These are phyloP conservation scores for Claviceps citrina DNA, from an alignment of 2,329 filamentous ascomycete species.

Conservation along the genomic window DNA sequence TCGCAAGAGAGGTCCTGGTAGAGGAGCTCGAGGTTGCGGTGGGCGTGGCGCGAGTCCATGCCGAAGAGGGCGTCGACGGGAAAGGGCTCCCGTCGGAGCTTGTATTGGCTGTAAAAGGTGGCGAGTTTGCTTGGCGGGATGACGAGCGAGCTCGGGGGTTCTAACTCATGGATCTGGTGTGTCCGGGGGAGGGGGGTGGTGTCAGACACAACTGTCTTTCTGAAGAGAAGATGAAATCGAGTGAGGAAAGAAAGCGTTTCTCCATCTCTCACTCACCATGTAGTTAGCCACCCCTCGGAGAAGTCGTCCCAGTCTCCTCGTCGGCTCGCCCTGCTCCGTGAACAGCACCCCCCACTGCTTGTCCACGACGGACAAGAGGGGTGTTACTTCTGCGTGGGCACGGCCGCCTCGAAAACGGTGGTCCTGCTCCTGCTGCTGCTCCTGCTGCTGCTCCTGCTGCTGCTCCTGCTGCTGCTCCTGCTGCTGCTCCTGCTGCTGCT, in stretches of 20 bases:
- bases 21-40: constrained; percentile 26
- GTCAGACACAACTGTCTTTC: too few species aligned
- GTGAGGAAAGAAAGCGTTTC: neutral
- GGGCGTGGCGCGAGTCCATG: constrained; percentile 13
- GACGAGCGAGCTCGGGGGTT: constrained; percentile 34
- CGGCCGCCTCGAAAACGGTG: neutral
- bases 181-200: too few species aligned
- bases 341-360: constrained; percentile 67
- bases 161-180: constrained; percentile 20
- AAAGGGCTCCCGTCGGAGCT: constrained; percentile 48
- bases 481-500: too few species aligned
- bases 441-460: too few species aligned
- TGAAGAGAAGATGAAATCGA: too few species aligned
- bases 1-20: constrained; percentile 40
- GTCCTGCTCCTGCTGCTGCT: too few species aligned
- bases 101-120: constrained; percentile 54
- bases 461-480: too few species aligned
- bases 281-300: constrained; percentile 59
- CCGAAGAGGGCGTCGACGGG: constrained; percentile 51
- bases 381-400: neutral
- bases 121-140: constrained; percentile 63
- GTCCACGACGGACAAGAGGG: constrained; percentile 35
- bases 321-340: constrained; percentile 49
- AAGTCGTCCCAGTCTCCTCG: constrained; percentile 52
- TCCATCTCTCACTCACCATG: constrained; percentile 34